Conservation (phyloP, 2,329 filamentous ascomycete species). For the Penicillium sp. region DNA sequence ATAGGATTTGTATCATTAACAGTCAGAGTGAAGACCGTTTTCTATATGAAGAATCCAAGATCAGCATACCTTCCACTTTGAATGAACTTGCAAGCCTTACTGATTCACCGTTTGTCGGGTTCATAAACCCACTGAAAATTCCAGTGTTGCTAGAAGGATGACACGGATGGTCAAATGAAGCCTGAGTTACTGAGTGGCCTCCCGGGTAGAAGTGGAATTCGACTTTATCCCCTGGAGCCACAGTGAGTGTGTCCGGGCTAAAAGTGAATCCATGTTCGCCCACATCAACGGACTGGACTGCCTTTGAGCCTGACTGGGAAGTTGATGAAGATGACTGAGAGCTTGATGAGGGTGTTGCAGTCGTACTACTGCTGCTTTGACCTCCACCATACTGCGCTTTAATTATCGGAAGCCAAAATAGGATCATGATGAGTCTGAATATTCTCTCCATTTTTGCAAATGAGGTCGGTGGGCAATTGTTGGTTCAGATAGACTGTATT, state of each 20-base stretch:
- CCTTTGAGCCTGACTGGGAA: not conserved
- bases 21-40: constrained; percentile 67
- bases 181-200: constrained; percentile 53
- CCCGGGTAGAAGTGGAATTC: constrained; percentile 54
- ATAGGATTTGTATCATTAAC: constrained; percentile 68
- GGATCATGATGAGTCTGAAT: not conserved
- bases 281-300: constrained; percentile 36
- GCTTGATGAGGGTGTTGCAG: not conserved
- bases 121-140: constrained; percentile 51
- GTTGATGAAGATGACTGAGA: no score
- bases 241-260: constrained; percentile 46
- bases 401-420: not conserved
- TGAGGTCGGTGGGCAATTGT: not conserved
- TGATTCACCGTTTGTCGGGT: constrained; percentile 1
- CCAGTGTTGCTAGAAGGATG: constrained; percentile 40
- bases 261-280: constrained; percentile 46
- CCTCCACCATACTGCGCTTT: not conserved
- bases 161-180: constrained; percentile 52
- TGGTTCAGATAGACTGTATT: not conserved
- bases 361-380: not conserved
- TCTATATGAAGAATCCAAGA: constrained; percentile 23
- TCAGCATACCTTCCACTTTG: not conserved
- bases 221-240: constrained; percentile 49
- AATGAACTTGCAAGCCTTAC: not conserved
- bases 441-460: not conserved